These are phyloP conservation scores for Moesziomyces globuligerus DNA, from an alignment of 1,284 basidiomycete genomes.

Conservation along the genomic window DNA sequence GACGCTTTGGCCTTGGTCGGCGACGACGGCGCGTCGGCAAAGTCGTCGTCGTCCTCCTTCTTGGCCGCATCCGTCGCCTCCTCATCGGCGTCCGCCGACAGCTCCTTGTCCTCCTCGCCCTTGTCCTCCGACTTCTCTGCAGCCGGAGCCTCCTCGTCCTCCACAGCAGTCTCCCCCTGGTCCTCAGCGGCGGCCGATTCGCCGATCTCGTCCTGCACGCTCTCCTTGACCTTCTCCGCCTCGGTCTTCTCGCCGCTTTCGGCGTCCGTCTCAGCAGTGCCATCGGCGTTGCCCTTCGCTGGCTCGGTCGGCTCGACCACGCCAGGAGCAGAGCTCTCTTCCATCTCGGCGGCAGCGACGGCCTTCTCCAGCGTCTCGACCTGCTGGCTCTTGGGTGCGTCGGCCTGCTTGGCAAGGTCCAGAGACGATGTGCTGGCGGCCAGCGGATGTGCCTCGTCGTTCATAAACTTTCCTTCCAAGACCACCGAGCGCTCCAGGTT, in stretches of 20 bases:
- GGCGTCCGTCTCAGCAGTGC: constrained; percentile 7
- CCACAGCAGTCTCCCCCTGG: not conserved
- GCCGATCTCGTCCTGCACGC: constrained; percentile 16
- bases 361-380: constrained; percentile 35
- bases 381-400: constrained; percentile 21
- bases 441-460: constrained; percentile 31
- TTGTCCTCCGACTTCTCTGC: not conserved
- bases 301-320: constrained; percentile 3
- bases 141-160: not conserved
- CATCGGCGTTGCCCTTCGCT: constrained; percentile 2
- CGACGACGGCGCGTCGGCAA: constrained; percentile 40
- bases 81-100: not conserved
- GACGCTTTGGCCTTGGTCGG: constrained; percentile 15
- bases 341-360: constrained; percentile 23
- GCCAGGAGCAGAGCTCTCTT: not conserved
- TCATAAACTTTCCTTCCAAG: constrained; percentile 61
- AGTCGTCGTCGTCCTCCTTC: constrained; percentile 32
- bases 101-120: constrained; percentile 9
- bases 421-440: constrained; percentile 19
- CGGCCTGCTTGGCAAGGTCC: constrained; percentile 15
- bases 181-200: constrained; percentile 1
- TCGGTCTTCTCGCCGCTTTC: constrained; percentile 27
- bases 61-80: constrained; percentile 11
- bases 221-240: constrained; percentile 39
- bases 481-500: constrained; percentile 64